These are phyloP conservation scores for Astragalus membranaceus DNA, from an alignment of 306 rosid species.

Conservation along the genomic window DNA sequence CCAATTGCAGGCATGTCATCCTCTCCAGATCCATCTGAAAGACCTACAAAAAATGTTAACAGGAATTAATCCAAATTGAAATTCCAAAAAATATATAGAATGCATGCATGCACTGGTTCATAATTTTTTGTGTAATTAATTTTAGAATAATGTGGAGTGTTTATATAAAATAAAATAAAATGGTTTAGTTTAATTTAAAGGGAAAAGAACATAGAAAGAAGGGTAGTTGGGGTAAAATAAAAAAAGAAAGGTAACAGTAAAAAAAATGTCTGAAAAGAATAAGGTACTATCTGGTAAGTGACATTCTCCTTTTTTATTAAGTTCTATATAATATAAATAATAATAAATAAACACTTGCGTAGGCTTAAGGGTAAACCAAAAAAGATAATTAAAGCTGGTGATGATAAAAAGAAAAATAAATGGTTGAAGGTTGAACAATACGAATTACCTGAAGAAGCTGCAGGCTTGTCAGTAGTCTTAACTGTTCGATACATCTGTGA, in stretches of 20 bases:
- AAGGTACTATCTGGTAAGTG: constrained; percentile 12
- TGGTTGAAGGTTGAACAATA: constrained; percentile 32
- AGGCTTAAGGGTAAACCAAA: neutral
- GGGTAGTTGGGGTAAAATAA: neutral
- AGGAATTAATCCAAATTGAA: neutral
- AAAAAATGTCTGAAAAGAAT: constrained; percentile 8
- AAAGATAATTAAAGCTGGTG: neutral
- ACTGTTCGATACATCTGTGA: constrained; percentile 94
- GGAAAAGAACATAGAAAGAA: constrained; percentile 12
- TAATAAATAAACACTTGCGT: neutral
- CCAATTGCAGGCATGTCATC: constrained; percentile 61
- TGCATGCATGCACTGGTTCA: neutral
- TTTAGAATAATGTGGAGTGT: neutral
- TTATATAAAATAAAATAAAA: neutral
- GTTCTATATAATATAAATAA: neutral
- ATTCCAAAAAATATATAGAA: neutral
- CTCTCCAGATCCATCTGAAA: constrained; percentile 88
- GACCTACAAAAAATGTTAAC: constrained; percentile 33
- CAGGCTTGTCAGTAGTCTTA: constrained; percentile 92
- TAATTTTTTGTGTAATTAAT: too few species aligned
- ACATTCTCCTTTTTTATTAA: neutral
- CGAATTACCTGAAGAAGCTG: constrained; percentile 93
- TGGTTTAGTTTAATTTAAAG: neutral
- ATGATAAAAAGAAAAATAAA: neutral
- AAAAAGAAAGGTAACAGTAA: neutral